phyloP scores from a whole-genome alignment of 106 monocot genomes.

The Phalaenopsis aphrodite region DNA sequence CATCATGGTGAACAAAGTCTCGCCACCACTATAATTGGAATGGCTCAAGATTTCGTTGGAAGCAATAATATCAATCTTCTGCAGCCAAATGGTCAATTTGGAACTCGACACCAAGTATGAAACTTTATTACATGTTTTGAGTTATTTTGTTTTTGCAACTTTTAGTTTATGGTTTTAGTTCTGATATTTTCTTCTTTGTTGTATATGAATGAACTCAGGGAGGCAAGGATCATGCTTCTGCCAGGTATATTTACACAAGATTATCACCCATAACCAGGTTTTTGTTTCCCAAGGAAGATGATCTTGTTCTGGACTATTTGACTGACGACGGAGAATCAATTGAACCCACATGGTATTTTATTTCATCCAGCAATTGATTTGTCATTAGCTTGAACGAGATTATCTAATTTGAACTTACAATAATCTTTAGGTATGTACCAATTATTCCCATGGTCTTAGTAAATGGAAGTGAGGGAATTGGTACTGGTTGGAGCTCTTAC shows the following conservation, averaged over 20 bases:
- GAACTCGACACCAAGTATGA: constrained; percentile 76
- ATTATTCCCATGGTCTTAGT: constrained; percentile 87
- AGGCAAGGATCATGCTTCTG: constrained; percentile 86
- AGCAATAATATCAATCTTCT: constrained; percentile 89
- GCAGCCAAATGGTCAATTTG: constrained; percentile 81
- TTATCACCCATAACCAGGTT: constrained; percentile 64
- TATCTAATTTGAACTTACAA: background rate
- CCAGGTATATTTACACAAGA: constrained; percentile 78
- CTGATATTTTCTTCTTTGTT: background rate
- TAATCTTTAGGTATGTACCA: constrained; percentile 67
- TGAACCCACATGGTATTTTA: constrained; percentile 75
- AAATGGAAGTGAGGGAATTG: constrained; percentile 98
- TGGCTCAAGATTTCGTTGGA: constrained; percentile 92
- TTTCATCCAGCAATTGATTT: background rate
- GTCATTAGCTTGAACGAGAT: background rate
- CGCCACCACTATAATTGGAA: constrained; percentile 71
- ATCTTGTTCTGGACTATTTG: constrained; percentile 73
- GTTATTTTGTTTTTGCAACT: background rate
- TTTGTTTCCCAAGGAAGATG: constrained; percentile 90
- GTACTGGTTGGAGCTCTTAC: constrained; percentile 96
- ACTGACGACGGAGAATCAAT: constrained; percentile 88
- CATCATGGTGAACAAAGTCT: constrained; percentile 96
- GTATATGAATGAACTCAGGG: constrained; percentile 36
- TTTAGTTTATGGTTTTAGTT: background rate
- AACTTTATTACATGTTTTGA: background rate